Evolutionary conservation across 805 yeast genomes (phyloP).

Genomic region (Ogataea haglerorum): DNA sequence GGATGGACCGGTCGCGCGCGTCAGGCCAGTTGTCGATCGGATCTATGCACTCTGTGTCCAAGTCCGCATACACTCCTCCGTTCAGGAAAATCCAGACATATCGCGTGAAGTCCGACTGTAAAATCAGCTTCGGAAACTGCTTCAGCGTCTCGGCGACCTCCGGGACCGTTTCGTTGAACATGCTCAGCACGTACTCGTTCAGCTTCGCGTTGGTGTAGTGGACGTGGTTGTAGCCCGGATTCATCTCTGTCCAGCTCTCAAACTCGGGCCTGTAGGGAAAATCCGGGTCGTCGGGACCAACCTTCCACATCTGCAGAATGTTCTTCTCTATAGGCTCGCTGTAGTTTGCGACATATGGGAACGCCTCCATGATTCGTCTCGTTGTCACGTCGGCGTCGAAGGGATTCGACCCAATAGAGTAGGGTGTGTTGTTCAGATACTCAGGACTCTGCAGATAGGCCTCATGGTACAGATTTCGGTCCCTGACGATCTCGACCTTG

Average conservation of each 20-base stretch:
- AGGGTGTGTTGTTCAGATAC: slow-evolving; percentile 9
- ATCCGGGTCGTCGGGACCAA: slow-evolving; percentile 9
- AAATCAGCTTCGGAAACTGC: slow-evolving; percentile 43
- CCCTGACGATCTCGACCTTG: slow-evolving; percentile 1
- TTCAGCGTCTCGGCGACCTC: slow-evolving; percentile 45
- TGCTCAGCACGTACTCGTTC: slow-evolving; percentile 3
- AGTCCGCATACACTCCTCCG: slow-evolving; percentile 54
- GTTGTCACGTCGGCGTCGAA: slow-evolving; percentile 11
- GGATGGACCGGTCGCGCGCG: slow-evolving; percentile 40
- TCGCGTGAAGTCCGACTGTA: slow-evolving; percentile 48
- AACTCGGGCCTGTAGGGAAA: slow-evolving; percentile 14
- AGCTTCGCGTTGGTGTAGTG: slow-evolving; percentile 13
- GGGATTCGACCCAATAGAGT: slow-evolving; percentile 14
- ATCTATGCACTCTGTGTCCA: slow-evolving; percentile 40
- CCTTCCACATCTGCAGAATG: slow-evolving; percentile 24
- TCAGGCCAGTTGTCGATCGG: slow-evolving; percentile 54
- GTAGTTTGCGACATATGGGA: slow-evolving; percentile 5
- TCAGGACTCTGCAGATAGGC: slow-evolving; percentile 8
- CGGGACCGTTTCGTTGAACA: slow-evolving; percentile 33
- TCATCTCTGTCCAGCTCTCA: slow-evolving; percentile 11
- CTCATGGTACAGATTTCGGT: slow-evolving; percentile 4
- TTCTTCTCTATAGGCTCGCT: slow-evolving; percentile 17
- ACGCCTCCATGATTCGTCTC: slow-evolving; percentile 9
- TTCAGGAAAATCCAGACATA: slow-evolving; percentile 44
- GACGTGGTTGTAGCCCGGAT: slow-evolving; percentile 18